Evolutionary conservation across 257 asterid species (phyloP).

Genomic region (Thymus mandschuricus): DNA sequence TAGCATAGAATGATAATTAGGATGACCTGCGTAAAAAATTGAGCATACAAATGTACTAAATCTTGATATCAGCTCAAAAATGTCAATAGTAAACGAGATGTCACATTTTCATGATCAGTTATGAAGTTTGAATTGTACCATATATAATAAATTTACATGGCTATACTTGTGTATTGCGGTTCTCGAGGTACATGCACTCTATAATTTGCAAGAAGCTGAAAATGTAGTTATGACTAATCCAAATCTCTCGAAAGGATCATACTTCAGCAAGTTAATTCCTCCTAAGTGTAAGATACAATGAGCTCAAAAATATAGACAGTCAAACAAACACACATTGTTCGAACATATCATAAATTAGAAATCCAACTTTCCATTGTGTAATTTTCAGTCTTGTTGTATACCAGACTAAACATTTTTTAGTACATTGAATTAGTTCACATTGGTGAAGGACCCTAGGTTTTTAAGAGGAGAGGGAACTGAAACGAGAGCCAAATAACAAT

Average conservation of each 20-base stretch:
- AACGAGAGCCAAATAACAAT: constrained; percentile 11
- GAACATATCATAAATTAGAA: neutral
- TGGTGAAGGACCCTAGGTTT: constrained; percentile 7
- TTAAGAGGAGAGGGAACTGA: constrained; percentile 1
- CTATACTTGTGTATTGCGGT: neutral
- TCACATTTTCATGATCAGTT: neutral
- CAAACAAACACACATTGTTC: neutral
- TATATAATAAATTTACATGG: neutral
- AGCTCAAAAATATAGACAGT: neutral
- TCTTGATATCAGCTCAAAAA: neutral
- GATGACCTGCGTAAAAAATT: constrained; percentile 1
- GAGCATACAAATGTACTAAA: neutral
- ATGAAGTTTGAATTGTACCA: neutral
- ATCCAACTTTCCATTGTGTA: constrained; percentile 7
- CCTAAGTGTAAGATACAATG: neutral
- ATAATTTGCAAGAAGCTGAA: constrained; percentile 14
- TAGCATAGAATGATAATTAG: neutral
- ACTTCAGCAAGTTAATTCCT: neutral
- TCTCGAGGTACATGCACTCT: neutral
- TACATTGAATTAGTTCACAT: constrained; percentile 11
- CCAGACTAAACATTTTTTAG: neutral
- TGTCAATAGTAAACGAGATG: neutral
- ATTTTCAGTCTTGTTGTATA: neutral
- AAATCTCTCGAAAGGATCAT: neutral
- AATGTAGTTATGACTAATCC: neutral